phyloP scores from a whole-genome alignment of 2,329 filamentous ascomycete genomes.

The Diatrype stigma region DNA sequence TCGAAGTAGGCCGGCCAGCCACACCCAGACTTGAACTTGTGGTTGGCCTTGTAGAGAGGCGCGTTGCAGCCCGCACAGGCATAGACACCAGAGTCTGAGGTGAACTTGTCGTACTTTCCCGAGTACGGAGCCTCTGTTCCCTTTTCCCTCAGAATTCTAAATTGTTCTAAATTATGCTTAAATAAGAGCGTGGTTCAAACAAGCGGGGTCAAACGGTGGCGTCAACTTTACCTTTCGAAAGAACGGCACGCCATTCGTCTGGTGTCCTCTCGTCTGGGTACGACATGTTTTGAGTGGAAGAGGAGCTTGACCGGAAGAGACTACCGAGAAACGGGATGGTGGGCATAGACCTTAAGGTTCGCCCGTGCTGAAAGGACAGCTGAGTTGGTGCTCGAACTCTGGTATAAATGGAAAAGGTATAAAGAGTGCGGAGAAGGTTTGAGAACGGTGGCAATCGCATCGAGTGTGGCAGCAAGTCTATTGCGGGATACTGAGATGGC shows the following conservation, averaged over 20 bases:
- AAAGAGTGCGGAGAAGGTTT: constrained; percentile 41
- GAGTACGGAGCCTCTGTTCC: constrained; percentile 80
- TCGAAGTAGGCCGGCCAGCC: constrained; percentile 99
- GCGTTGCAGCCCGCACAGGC: constrained; percentile 80
- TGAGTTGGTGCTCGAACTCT: constrained; percentile 29
- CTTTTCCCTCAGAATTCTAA: constrained; percentile 86
- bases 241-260: constrained; percentile 83
- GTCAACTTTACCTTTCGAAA: constrained; percentile 51
- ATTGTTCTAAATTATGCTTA: constrained; percentile 69
- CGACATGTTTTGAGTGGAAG: constrained; percentile 56
- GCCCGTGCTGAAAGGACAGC: constrained; percentile 16
- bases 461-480: constrained; percentile 11
- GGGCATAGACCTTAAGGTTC: constrained; percentile 58
- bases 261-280: constrained; percentile 78
- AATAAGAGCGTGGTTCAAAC: not conserved
- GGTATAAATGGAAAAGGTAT: constrained; percentile 42
- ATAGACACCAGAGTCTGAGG: constrained; percentile 72
- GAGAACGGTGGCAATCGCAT: constrained; percentile 51
- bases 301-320: constrained; percentile 64
- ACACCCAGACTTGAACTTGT: constrained; percentile 96
- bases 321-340: constrained; percentile 73
- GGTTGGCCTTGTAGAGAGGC: constrained; percentile 85
- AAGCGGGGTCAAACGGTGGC: not conserved
- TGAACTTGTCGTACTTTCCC: constrained; percentile 85
- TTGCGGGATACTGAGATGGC: no score